Evolutionary conservation across 208 protist species (phyloP).

Genomic region (Leishmania aethiopica): DNA sequence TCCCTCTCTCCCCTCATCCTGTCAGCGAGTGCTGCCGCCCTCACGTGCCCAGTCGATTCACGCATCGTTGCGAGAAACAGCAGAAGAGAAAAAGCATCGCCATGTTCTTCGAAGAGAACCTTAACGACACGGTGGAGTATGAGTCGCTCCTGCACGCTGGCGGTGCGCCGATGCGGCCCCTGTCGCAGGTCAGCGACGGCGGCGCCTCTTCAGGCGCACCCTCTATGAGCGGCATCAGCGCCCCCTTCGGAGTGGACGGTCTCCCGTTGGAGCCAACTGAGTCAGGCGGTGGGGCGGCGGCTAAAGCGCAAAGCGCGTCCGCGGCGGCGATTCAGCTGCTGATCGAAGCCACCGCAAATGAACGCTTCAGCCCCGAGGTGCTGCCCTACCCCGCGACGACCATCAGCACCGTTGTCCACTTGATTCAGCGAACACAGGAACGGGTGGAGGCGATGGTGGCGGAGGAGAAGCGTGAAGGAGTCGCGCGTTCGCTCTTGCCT

Average conservation of each 20-base stretch:
- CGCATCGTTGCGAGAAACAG: neutral
- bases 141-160: slow-evolving; percentile 19
- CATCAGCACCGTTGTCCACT: slow-evolving; percentile 49
- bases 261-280: neutral
- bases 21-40: neutral
- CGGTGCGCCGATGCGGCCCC: neutral
- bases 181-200: slow-evolving; percentile 28
- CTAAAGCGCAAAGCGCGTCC: neutral
- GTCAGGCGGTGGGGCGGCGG: neutral
- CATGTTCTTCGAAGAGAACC: slow-evolving; percentile 81
- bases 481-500: slow-evolving; percentile 60
- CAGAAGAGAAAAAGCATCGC: neutral
- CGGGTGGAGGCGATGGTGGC: slow-evolving; percentile 40
- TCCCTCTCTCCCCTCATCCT: neutral
- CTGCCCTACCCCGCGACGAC: slow-evolving; percentile 71
- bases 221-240: slow-evolving; percentile 6
- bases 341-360: slow-evolving; percentile 75
- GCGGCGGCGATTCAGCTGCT: slow-evolving; percentile 43
- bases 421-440: slow-evolving; percentile 47
- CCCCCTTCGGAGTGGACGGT: slow-evolving; percentile 13
- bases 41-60: neutral
- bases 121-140: slow-evolving; percentile 49
- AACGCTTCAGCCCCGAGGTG: slow-evolving; percentile 80
- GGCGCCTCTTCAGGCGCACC: slow-evolving; percentile 28
- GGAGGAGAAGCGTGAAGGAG: slow-evolving; percentile 51